Conservation (phyloP, 129 eudicot species). For the Flaveria linearis region DNA sequence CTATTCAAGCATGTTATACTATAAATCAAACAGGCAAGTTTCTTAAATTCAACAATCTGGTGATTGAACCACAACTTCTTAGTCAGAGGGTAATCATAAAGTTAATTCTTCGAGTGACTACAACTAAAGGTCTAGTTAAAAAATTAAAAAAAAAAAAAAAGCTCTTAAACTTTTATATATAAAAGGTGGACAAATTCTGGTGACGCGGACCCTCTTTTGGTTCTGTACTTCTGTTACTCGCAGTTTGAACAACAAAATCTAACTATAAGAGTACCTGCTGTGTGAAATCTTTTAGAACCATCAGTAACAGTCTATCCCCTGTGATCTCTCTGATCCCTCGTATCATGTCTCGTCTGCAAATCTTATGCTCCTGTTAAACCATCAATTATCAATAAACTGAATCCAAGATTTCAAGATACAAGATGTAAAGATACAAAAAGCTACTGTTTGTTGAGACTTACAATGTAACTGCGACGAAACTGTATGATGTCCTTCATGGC, state of each 20-base stretch:
- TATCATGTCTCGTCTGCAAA: constrained; percentile 56
- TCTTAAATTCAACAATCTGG: neutral
- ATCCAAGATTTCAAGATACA: neutral
- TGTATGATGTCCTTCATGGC: constrained; percentile 44
- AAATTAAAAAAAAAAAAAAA: no score
- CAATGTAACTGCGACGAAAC: constrained; percentile 50
- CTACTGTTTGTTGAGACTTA: constrained; percentile 23
- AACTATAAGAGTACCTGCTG: constrained; percentile 32
- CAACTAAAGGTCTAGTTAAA: no score
- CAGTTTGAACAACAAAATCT: neutral
- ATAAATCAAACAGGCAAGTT: neutral
- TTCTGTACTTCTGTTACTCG: neutral
- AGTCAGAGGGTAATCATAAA: no score
- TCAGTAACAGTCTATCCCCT: constrained; percentile 54
- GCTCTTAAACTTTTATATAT: no score
- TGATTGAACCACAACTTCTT: no score
- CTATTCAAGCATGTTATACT: neutral
- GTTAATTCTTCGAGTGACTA: no score
- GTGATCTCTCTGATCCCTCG: constrained; percentile 41
- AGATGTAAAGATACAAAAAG: neutral
- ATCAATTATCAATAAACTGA: neutral
- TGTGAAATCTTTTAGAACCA: constrained; percentile 46
- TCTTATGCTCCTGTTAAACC: constrained; percentile 48
- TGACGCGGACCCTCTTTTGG: no score
- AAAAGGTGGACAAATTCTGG: no score